Percentiles rank a stretch among this genome's conserved stretches.
Conservation (phyloP, 208 protist genomes). For the Porcisia hertigi region DNA sequence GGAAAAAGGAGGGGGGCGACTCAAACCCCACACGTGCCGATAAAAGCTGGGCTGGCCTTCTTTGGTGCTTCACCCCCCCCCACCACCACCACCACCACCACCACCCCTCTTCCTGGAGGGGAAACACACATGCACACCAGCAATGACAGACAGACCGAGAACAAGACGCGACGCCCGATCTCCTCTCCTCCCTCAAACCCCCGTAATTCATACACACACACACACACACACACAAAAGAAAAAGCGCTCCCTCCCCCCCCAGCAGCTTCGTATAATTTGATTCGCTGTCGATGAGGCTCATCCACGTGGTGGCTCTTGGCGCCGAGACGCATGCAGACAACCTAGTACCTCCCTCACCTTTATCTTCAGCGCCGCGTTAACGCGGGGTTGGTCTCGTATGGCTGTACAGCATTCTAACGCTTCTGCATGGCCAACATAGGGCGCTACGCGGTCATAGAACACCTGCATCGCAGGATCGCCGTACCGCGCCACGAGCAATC, state of each 20-base stretch:
- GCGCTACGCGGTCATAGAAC: conserved; percentile 46
- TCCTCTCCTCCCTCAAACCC: too few relatives aligned
- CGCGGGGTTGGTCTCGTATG: conserved; percentile 48
- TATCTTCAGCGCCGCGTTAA: conserved; percentile 61
- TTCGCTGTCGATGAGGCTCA: neutral
- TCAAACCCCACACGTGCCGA: too few relatives aligned
- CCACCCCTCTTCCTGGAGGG: too few relatives aligned
- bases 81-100: too few relatives aligned
- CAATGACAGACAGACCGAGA: too few relatives aligned
- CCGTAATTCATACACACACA: too few relatives aligned
- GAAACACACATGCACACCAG: too few relatives aligned
- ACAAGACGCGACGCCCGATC: too few relatives aligned
- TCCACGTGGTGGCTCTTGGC: neutral
- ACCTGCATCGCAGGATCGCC: conserved; percentile 47
- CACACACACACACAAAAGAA: neutral
- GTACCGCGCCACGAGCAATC: conserved; percentile 26
- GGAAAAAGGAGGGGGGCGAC: too few relatives aligned
- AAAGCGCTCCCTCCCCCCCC: neutral
- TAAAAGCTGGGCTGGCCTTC: too few relatives aligned
- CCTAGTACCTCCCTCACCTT: conserved; percentile 52
- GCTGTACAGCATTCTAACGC: conserved; percentile 49
- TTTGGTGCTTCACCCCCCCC: too few relatives aligned
- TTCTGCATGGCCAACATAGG: conserved; percentile 40
- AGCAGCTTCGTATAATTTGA: neutral
- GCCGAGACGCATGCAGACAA: conserved; percentile 20